Evolutionary conservation across 345 rosid species (phyloP).

Genomic region (Erysimum cheiranthoides): DNA sequence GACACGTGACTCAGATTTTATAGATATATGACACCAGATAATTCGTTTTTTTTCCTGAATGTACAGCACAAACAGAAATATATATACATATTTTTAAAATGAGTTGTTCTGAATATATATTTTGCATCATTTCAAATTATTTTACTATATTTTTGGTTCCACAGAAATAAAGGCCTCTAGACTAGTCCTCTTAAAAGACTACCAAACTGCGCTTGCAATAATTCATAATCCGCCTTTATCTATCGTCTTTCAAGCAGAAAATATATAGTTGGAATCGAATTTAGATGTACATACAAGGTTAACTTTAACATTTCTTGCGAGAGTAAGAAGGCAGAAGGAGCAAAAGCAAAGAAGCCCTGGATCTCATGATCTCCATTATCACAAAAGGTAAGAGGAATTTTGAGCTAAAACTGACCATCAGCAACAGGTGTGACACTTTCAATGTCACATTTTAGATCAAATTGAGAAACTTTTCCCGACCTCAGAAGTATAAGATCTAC

Average conservation of each 20-base stretch:
- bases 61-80: no score
- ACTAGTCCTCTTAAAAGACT: neutral
- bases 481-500: neutral
- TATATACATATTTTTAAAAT: neutral
- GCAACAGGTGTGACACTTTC: neutral
- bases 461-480: slow-evolving; percentile 1
- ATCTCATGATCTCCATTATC: slow-evolving; percentile 14
- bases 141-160: neutral
- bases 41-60: no score
- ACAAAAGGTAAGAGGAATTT: neutral
- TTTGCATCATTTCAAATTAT: neutral
- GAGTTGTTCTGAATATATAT: neutral
- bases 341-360: slow-evolving; percentile 6
- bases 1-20: neutral
- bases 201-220: neutral
- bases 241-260: neutral
- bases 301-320: neutral
- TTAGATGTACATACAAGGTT: neutral
- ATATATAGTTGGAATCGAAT: slow-evolving; percentile 5
- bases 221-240: neutral
- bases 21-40: neutral
- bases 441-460: neutral
- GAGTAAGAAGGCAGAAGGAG: neutral
- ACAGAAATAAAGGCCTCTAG: neutral
- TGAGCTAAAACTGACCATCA: slow-evolving; percentile 6